These are phyloP conservation scores for Penicillium hesseltinei DNA, from an alignment of 2,329 filamentous ascomycete species.

Conservation along the genomic window DNA sequence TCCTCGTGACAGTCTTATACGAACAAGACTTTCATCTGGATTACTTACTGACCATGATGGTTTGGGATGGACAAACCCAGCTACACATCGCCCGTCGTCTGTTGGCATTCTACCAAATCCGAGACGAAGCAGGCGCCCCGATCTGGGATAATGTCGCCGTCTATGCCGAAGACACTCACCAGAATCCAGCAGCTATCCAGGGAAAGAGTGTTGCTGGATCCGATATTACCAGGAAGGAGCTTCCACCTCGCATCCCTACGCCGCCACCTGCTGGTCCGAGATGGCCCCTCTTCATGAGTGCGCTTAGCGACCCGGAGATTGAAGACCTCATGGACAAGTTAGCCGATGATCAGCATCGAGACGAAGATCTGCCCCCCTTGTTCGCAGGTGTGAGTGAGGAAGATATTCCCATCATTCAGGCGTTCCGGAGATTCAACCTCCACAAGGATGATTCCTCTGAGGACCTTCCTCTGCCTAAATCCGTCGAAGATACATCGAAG, in stretches of 20 bases:
- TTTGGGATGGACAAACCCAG: not conserved
- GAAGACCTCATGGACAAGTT: not conserved
- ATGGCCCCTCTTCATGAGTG: slow-evolving; percentile 2
- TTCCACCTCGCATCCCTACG: not conserved
- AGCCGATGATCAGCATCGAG: not conserved
- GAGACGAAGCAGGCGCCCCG: not conserved
- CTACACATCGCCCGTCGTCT: not conserved
- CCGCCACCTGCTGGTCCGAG: not conserved
- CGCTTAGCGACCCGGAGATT: not conserved
- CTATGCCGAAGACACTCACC: not conserved
- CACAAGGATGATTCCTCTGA: not conserved
- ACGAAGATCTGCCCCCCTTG: not conserved
- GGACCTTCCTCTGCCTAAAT: not conserved
- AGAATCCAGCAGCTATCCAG: too few species aligned
- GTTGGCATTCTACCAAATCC: slow-evolving; percentile 2
- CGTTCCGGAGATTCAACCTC: not conserved
- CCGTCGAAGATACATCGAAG: not conserved
- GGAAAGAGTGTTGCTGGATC: not conserved
- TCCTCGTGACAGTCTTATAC: slow-evolving; percentile 1
- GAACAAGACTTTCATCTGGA: slow-evolving; percentile 3
- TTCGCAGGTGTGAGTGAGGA: not conserved
- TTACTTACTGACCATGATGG: slow-evolving; percentile 1
- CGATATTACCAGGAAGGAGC: not conserved
- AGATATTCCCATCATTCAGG: not conserved
- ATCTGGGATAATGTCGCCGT: not conserved